Base-by-base conservation (phyloP, 176 grass and related monocot genomes). In the Rhynchospora breviuscula region DNA sequence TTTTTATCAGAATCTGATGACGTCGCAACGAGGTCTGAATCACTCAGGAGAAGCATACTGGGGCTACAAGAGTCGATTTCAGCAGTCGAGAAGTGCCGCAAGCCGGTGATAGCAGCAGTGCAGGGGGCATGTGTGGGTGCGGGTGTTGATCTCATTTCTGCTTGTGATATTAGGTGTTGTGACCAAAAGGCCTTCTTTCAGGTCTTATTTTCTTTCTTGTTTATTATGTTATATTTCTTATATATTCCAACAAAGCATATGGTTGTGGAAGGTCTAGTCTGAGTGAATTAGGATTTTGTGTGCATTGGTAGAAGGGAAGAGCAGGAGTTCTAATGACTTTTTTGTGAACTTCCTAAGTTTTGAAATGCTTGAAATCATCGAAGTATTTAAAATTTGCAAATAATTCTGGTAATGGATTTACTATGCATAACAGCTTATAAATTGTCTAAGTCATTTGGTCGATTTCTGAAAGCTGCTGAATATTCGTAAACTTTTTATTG, bases 101-200 rank as follows among this genome's bases (percentile, higher is more conserved):
- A 94, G 79, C 92, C 95, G 19, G 89, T 98, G 65, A 65, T 94
- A n/a, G 90, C 87, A 4, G 89, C 85, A 47, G 88, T 94, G 57
- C 92, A 94, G 56, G 92, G 95, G 66, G 89, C 92, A 25, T 94
- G 92, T 89, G 79, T 98, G 33, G 92, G 92, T 10, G 92, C 66
- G 8, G 95, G 92, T 14, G 84, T 94, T 8, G 92, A 94, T 11
- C 8, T 98, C n/a, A 83, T 90, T 0, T 74, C 90, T 0, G 89
- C 92, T 58, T 98, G 90, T 63, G 90, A 98, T 91, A 84, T 98
- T 13, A 61, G 92, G 0, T 94, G 58, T 81, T 93, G 89, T 91
- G 90, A 89, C 6, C 87, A 79, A 59, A 84, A 83, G 58, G 90
- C 95, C 13, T 91, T 91, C 15, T 94, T 98, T 77, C 87, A 86